Evolutionary conservation across 2,329 filamentous ascomycete species (phyloP), one percentile per base, ranked within the genome.

Genomic region (Xylaria digitata): DNA sequence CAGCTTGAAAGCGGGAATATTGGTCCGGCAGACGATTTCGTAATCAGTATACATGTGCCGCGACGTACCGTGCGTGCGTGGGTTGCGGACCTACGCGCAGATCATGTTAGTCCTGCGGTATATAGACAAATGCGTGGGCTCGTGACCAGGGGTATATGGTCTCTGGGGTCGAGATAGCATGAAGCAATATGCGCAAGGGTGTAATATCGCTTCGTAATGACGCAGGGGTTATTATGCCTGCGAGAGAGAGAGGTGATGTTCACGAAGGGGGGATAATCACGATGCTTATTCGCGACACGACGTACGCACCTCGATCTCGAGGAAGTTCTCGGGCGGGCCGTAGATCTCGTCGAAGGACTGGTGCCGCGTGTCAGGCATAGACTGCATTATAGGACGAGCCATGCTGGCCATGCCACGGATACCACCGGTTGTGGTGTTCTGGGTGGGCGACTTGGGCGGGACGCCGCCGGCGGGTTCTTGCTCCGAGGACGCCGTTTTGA

Each of bases 321-420:
- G 88, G 79, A 98, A 97, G 85, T 99, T 99, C 86, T 99, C 96
- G 6, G 96, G 96, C 54, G 95, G 93, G 15, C 94, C 96, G 81
- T 99, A 99, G 80, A 98, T 97, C 86, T 99, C 96, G 82, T 99
- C 96, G 78, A 97, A 98, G 78, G 92, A 96, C 85, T 99, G 96
- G 82, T 92, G 89, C 76, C 94, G 92, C 73, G 92, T 89, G 77
- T 90, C 88, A 54, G 88, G 88, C 83, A 90, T 87, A 70, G 87
- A 86, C 81, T 89, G 87, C 83, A 90, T 85, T 76, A 86, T 86
- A 73, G 85, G 84, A 68, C 84, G 80, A 74, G 84, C 83, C 69
- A 78, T 70, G 71, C 75, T 75, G 65, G 73, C 72, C 72, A 75
- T 76, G 59, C 75, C 75, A 60, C 75, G 72, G 32, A 70, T 57